Evolutionary conservation across 2,329 filamentous ascomycete genomes (phyloP).

Genomic region (Onygena corvina): DNA sequence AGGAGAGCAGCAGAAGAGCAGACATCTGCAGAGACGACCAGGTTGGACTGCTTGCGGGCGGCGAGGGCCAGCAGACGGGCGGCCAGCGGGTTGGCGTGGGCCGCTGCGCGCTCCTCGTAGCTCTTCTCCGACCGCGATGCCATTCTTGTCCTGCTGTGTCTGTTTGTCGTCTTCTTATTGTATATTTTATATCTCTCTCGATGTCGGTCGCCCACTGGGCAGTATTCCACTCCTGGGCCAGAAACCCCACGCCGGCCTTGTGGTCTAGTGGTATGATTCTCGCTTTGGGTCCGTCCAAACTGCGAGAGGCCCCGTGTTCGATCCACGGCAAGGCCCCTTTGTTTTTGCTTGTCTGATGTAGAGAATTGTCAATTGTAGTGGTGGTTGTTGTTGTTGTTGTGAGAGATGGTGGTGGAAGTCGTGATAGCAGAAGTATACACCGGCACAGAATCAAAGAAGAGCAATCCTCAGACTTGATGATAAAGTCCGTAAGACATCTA

Average conservation of each 20-base stretch:
- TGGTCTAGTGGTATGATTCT: constrained; percentile 62
- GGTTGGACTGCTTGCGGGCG: constrained; percentile 37
- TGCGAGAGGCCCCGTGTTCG: constrained; percentile 15
- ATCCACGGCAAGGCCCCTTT: constrained; percentile 14
- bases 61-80: constrained; percentile 36
- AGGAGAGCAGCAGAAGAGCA: constrained; percentile 37
- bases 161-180: no score
- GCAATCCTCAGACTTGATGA: no score
- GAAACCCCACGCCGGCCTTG: constrained; percentile 9
- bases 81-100: constrained; percentile 35
- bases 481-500: no score
- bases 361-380: no score
- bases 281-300: constrained; percentile 46
- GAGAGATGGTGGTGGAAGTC: no score
- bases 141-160: constrained; percentile 21
- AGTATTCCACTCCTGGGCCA: neutral
- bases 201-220: neutral
- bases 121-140: constrained; percentile 34
- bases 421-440: no score
- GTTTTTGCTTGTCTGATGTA: constrained; percentile 6
- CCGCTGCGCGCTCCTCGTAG: constrained; percentile 30
- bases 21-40: constrained; percentile 40
- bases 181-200: no score
- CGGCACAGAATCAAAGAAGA: no score
- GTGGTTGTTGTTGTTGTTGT: no score